These are phyloP conservation scores for Phlebiopsis gigantea DNA, from an alignment of 768 basidiomycete genomes.

Conservation along the genomic window DNA sequence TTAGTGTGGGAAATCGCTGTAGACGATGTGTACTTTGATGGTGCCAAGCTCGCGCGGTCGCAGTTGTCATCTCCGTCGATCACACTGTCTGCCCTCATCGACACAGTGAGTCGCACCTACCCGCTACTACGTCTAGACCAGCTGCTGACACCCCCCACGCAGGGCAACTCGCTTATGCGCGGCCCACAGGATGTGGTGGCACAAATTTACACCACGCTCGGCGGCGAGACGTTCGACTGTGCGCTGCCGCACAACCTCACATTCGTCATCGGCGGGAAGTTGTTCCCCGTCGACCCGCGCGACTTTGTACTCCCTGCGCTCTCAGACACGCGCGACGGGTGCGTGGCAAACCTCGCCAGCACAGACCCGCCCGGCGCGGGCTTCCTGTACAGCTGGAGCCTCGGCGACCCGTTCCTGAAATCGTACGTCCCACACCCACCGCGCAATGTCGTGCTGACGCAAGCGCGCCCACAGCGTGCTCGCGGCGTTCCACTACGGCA, in stretches of 20 bases:
- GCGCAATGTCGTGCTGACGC: conserved; percentile 1
- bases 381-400: conserved; percentile 71
- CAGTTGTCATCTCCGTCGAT: conserved; percentile 42
- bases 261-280: conserved; percentile 62
- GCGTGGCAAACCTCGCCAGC: conserved; percentile 47
- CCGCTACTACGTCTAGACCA: neutral
- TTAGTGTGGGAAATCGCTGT: conserved; percentile 61
- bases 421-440: conserved; percentile 48
- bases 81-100: conserved; percentile 58
- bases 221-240: conserved; percentile 47
- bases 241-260: conserved; percentile 53
- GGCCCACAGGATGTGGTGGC: conserved; percentile 64
- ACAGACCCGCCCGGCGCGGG: conserved; percentile 62
- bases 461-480: conserved; percentile 41
- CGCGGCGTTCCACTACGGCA: conserved; percentile 68
- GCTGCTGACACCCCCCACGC: neutral
- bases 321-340: conserved; percentile 33
- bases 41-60: conserved; percentile 52
- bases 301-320: conserved; percentile 52
- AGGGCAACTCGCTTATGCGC: conserved; percentile 77
- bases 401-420: conserved; percentile 74
- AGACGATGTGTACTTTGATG: conserved; percentile 71
- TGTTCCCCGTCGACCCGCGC: conserved; percentile 72
- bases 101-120: conserved; percentile 47
- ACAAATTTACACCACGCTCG: conserved; percentile 39